Evolutionary conservation across 495 filamentous ascomycete genomes (phyloP), one percentile per base, ranked within the genome.

Genomic region (Paragyromitra xinjiangensis): DNA sequence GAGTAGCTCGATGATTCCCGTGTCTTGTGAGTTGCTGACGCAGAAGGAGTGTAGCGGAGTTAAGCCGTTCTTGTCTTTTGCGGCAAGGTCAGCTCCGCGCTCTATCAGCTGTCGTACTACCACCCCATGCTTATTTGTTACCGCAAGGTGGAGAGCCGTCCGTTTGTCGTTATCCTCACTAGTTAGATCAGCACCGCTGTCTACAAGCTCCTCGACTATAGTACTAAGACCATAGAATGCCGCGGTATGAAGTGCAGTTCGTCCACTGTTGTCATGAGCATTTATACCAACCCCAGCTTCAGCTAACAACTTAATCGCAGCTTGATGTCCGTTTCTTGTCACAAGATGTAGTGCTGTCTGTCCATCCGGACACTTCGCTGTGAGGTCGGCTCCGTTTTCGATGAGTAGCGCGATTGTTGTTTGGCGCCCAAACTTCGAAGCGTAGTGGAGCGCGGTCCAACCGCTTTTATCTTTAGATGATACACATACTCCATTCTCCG

Each of bases 181-280:
- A 7, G 14, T 53, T 19, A 53, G 0, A 12, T 73, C 45, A 24
- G 61, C 70, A 12, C 48, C 70, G 19, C 24, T 19, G 7, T 66
- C 45, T 19, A 73, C 26, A 63, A 73, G 64, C 14, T 64, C 61
- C 22, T 73, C 39, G 19, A 66, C 61, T 19, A 73, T 66, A 9
- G 26, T 6, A 12, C 53, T 48, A 14, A 53, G 44, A 39, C 64
- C 45, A n/a, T n/a, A 9, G 5, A 9, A 14, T 5, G 45, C 64
- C 11, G 64, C 64, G 12, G 19, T 6, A 67, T 67, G 64, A 14
- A 67, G 64, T 34, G 64, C 45, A 11, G 64, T 55, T 19, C 53
- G 44, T 39, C 64, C 45, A 6, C 39, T 29, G 8, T 37, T 6
- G 50, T 67, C 45, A 34, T 53, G 29, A 4, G 44, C 6, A 8